phyloP scores from a whole-genome alignment of 2,329 filamentous ascomycete genomes.

The Botrytis elliptica region DNA sequence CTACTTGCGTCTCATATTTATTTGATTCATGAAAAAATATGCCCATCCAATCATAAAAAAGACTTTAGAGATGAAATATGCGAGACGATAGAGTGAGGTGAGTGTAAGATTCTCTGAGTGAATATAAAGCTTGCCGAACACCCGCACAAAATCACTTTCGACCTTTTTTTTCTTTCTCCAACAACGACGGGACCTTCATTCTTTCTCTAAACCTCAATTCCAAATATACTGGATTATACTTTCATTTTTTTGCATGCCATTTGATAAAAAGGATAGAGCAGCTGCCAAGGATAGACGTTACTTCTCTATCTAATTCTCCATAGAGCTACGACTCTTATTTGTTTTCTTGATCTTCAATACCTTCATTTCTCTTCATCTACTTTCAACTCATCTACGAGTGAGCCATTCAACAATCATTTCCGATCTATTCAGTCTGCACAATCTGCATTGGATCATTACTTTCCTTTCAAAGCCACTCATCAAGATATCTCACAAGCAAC shows the following conservation, averaged over 20 bases:
- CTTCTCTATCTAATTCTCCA: slow-evolving; percentile 35
- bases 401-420: slow-evolving; percentile 28
- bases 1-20: neutral
- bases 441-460: slow-evolving; percentile 23
- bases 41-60: neutral
- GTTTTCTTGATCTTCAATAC: slow-evolving; percentile 32
- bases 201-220: neutral
- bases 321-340: slow-evolving; percentile 39
- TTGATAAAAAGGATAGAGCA: slow-evolving; percentile 22
- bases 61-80: neutral
- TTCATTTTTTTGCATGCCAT: slow-evolving; percentile 16
- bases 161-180: neutral
- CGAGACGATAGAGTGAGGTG: neutral
- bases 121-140: slow-evolving; percentile 11
- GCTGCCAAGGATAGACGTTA: slow-evolving; percentile 24
- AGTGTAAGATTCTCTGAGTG: neutral
- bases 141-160: neutral
- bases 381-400: slow-evolving; percentile 36
- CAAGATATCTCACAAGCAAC: slow-evolving; percentile 43
- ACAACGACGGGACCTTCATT: neutral
- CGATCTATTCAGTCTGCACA: slow-evolving; percentile 26
- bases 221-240: neutral
- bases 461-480: slow-evolving; percentile 8
- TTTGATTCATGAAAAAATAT: neutral
- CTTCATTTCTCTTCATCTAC: slow-evolving; percentile 32